A percentile compares a stretch with the other conserved stretches of the same genome.
phyloP scores from a whole-genome alignment of 805 yeast species.

The Priceomyces castillae region DNA sequence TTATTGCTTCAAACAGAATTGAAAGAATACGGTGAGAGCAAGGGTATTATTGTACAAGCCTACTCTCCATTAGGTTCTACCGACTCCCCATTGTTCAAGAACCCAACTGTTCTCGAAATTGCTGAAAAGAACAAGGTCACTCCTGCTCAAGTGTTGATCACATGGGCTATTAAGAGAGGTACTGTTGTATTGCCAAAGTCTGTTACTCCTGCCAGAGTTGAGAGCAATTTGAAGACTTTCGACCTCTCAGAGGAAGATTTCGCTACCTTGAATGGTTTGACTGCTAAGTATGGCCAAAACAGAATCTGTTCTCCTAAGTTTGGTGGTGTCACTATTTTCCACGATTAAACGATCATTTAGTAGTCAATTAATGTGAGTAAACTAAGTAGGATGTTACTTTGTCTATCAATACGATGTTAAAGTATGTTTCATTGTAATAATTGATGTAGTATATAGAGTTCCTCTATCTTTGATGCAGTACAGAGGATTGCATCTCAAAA shows the following conservation, averaged over 20 bases:
- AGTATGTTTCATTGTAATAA: too few species aligned
- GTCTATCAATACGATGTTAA: too few species aligned
- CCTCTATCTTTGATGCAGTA: too few species aligned
- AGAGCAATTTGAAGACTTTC: constrained; percentile 36
- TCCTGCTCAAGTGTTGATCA: constrained; percentile 36
- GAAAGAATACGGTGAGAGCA: constrained; percentile 46
- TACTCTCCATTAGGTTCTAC: constrained; percentile 37
- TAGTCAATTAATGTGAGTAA: too few species aligned
- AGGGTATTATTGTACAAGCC: constrained; percentile 31
- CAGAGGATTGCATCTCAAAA: too few species aligned
- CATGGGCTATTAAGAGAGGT: constrained; percentile 40
- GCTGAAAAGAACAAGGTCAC: constrained; percentile 31
- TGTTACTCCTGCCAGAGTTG: constrained; percentile 32
- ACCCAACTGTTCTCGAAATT: constrained; percentile 24
- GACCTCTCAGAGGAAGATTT: constrained; percentile 36
- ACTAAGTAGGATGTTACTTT: too few species aligned
- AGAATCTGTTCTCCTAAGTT: constrained; percentile 27
- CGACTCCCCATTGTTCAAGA: constrained; percentile 35
- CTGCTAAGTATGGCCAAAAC: constrained; percentile 33
- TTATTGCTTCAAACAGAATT: constrained; percentile 57
- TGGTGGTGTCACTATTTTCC: constrained; percentile 25
- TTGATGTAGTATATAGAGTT: too few species aligned
- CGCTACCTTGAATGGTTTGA: constrained; percentile 28
- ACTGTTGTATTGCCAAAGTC: constrained; percentile 42
- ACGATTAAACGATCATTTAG: constrained; percentile 9